Conservation (phyloP, 805 yeast genomes). For the Pichia paraexigua region DNA sequence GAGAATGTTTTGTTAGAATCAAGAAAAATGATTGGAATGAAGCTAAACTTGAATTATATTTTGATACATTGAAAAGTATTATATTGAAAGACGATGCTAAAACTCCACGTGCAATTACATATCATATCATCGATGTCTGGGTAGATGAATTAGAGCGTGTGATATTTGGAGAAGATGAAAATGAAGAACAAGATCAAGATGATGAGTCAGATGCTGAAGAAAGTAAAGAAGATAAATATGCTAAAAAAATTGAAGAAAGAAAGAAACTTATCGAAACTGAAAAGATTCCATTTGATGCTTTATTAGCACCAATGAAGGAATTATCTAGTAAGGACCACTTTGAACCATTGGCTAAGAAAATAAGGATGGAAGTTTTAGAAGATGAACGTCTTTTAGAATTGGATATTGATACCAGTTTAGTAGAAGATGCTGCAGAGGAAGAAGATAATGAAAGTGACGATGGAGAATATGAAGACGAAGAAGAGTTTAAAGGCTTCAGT, state of each 20-base stretch:
- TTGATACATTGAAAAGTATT: slow-evolving; percentile 26
- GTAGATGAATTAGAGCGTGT: slow-evolving; percentile 76
- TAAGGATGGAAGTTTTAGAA: slow-evolving; percentile 54
- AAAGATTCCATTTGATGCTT: slow-evolving; percentile 41
- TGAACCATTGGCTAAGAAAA: slow-evolving; percentile 59
- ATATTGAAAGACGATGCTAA: slow-evolving; percentile 47
- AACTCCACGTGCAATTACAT: slow-evolving; percentile 68
- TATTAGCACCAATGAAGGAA: slow-evolving; percentile 54
- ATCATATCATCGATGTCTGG: slow-evolving; percentile 78
- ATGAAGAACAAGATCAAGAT: slow-evolving; percentile 37
- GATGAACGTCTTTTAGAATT: slow-evolving; percentile 60
- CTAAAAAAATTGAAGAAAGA: slow-evolving; percentile 15
- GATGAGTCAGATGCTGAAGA: slow-evolving; percentile 25
- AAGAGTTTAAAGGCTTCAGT: slow-evolving; percentile 12
- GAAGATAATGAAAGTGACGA: slow-evolving; percentile 27
- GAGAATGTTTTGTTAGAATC: slow-evolving; percentile 55
- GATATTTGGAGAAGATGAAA: slow-evolving; percentile 42
- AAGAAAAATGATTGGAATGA: slow-evolving; percentile 46
- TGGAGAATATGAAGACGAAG: slow-evolving; percentile 14
- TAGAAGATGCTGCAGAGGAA: slow-evolving; percentile 12
- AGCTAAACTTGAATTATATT: slow-evolving; percentile 37
- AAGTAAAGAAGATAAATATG: slow-evolving; percentile 4
- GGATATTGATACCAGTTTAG: slow-evolving; percentile 39
- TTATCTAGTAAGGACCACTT: slow-evolving; percentile 41
- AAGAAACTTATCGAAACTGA: slow-evolving; percentile 14